These are phyloP conservation scores for Tetraselmis chui DNA, from an alignment of 139 green algal genomes.

Conservation along the genomic window DNA sequence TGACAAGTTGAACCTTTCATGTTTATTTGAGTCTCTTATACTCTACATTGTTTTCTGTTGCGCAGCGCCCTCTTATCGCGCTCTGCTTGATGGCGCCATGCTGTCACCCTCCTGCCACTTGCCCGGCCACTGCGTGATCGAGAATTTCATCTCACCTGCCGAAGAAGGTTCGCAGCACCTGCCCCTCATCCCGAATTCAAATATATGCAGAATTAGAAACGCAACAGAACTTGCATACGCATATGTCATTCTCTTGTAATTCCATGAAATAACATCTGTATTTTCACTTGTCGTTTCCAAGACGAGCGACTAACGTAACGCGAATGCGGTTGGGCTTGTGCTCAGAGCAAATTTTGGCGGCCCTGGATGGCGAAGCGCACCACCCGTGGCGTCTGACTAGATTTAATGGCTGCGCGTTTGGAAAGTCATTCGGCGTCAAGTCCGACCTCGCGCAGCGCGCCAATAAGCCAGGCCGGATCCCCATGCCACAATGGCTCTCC, in stretches of 20 bases:
- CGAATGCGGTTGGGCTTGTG: not conserved
- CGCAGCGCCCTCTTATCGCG: not conserved
- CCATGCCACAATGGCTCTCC: not conserved
- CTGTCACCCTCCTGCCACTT: not conserved
- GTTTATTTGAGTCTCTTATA: too few relatives aligned
- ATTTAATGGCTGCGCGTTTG: not conserved
- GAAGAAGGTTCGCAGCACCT: conserved; percentile 5
- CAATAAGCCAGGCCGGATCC: not conserved
- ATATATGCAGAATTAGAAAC: too few relatives aligned
- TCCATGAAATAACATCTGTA: too few relatives aligned
- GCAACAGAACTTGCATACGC: too few relatives aligned
- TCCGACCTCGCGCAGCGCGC: not conserved
- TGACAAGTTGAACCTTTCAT: too few relatives aligned
- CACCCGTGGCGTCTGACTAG: not conserved
- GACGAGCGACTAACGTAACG: not conserved
- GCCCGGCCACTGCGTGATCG: not conserved
- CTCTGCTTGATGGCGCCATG: not conserved
- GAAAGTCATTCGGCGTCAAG: not conserved
- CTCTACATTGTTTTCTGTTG: too few relatives aligned
- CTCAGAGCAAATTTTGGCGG: not conserved
- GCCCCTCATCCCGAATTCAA: not conserved
- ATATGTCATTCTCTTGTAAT: too few relatives aligned
- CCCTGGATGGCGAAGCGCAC: not conserved
- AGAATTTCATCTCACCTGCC: conserved; percentile 5
- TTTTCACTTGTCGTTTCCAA: too few relatives aligned